These are phyloP conservation scores for Chytridiales sp. DNA, from an alignment of 371 early-diverging fungal species.

Conservation along the genomic window DNA sequence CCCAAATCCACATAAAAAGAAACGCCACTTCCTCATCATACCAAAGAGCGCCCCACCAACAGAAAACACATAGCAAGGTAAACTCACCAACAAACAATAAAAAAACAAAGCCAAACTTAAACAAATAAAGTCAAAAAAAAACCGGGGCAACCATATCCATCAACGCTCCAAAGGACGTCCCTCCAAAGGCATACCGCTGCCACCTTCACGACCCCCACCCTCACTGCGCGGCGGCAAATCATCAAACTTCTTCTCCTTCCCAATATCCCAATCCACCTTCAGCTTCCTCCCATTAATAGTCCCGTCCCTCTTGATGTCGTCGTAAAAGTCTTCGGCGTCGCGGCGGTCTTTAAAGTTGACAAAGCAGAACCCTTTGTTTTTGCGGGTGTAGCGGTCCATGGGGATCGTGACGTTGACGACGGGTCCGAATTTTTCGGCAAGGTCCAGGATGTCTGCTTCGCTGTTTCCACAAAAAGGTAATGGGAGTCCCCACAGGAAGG, in stretches of 20 bases:
- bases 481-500: no score
- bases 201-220: not conserved
- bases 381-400: conserved; percentile 65
- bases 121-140: not conserved
- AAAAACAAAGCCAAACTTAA: no score
- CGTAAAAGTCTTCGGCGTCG: conserved; percentile 51
- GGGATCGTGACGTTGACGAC: conserved; percentile 68
- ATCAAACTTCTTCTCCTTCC: conserved; percentile 57
- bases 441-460: conserved; percentile 65
- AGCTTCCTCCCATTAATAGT: conserved; percentile 71
- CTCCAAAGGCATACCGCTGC: not conserved
- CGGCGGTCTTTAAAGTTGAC: no score
- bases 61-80: no score
- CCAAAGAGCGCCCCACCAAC: no score
- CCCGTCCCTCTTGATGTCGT: not conserved
- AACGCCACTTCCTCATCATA: no score
- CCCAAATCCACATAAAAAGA: no score
- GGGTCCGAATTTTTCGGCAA: conserved; percentile 75
- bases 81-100: no score
- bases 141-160: not conserved
- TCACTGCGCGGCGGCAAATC: not conserved
- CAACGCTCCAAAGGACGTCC: not conserved
- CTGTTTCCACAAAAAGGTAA: no score
- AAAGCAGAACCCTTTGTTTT: conserved; percentile 65
- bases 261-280: conserved; percentile 81